Percentiles rank a stretch among this genome's conserved stretches.
phyloP scores from a whole-genome alignment of 2,329 filamentous ascomycete genomes.

The Colletotrichum orbiculare region DNA sequence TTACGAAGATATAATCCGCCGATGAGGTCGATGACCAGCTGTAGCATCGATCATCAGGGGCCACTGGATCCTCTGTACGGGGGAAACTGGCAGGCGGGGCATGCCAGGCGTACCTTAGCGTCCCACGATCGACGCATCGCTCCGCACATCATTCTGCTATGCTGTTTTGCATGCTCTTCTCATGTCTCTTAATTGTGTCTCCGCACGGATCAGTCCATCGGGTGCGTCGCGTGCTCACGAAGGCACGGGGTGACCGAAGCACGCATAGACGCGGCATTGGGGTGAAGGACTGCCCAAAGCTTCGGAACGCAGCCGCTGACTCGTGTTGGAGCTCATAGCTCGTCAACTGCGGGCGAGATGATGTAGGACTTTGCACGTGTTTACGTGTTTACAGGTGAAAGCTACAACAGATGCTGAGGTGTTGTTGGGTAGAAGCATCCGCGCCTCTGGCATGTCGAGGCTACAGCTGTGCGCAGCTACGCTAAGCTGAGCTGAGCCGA shows the following conservation, averaged over 20 bases:
- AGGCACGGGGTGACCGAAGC: constrained; percentile 3
- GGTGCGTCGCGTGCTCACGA: constrained; percentile 17
- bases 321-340: constrained; percentile 11
- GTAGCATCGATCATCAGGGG: constrained; percentile 37
- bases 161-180: constrained; percentile 1
- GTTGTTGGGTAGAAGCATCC: no score
- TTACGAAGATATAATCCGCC: constrained; percentile 21
- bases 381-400: no score
- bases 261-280: constrained; percentile 10
- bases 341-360: not conserved
- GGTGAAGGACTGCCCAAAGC: constrained; percentile 8
- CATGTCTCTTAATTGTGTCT: not conserved
- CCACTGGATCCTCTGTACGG: constrained; percentile 22
- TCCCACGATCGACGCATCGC: constrained; percentile 27
- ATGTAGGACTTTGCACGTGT: not conserved
- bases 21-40: constrained; percentile 33
- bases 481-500: no score
- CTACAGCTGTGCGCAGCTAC: no score
- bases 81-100: constrained; percentile 32
- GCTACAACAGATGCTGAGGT: constrained; percentile 7
- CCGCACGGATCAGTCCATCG: constrained; percentile 14
- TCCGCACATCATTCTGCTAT: constrained; percentile 12
- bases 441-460: no score
- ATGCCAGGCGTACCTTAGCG: constrained; percentile 30
- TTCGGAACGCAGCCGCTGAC: constrained; percentile 24